phyloP scores from a whole-genome alignment of 805 yeast species.

The Schizosaccharomyces octosporus region DNA sequence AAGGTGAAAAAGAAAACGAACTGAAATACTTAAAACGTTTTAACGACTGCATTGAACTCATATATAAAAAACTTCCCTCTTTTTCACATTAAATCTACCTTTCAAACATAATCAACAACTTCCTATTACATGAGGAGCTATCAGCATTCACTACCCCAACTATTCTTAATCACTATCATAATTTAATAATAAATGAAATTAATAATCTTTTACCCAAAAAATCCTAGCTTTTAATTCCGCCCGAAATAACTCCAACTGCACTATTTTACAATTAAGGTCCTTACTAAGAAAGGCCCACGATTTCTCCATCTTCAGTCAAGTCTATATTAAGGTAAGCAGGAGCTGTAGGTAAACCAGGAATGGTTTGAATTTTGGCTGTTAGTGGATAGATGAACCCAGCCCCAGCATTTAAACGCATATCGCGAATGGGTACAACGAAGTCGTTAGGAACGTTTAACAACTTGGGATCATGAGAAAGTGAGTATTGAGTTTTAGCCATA shows the following conservation, averaged over 20 bases:
- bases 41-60: not conserved
- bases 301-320: constrained; percentile 69
- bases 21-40: not conserved
- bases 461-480: constrained; percentile 77
- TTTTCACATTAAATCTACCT: not conserved
- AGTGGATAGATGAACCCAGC: constrained; percentile 91
- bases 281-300: constrained; percentile 61
- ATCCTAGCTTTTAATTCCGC: too few species aligned
- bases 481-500: constrained; percentile 93
- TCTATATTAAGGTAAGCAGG: constrained; percentile 95
- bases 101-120: not conserved
- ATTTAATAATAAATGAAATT: too few species aligned
- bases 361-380: constrained; percentile 91
- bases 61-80: too few species aligned
- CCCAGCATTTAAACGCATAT: constrained; percentile 81
- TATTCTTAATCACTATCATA: too few species aligned
- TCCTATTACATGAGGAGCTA: too few species aligned
- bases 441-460: constrained; percentile 90
- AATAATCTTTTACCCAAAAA: too few species aligned
- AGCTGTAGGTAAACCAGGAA: constrained; percentile 89
- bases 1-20: not conserved
- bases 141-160: too few species aligned
- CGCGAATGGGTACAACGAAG: constrained; percentile 85
- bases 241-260: too few species aligned
- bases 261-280: not conserved